phyloP scores from a whole-genome alignment of 2,329 filamentous ascomycete genomes.

The Aureobasidium namibiae region DNA sequence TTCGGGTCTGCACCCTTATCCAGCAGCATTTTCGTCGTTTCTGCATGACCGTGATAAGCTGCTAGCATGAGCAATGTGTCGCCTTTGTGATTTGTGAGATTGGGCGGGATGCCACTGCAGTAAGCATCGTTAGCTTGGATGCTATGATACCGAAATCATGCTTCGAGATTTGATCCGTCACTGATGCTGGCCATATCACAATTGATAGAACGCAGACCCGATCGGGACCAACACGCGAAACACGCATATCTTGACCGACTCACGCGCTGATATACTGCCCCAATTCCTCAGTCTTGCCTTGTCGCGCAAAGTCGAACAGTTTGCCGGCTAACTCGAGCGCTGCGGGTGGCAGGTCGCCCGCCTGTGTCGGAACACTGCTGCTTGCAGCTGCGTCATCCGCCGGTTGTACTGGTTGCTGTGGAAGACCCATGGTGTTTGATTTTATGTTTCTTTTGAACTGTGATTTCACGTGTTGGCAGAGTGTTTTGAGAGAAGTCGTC shows the following conservation, averaged over 20 bases:
- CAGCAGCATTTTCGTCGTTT: constrained; percentile 53
- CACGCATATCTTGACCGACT: neutral
- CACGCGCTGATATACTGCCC: constrained; percentile 51
- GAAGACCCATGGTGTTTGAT: constrained; percentile 11
- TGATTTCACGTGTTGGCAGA: neutral
- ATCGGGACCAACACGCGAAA: neutral
- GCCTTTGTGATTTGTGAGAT: constrained; percentile 65
- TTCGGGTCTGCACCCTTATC: constrained; percentile 59
- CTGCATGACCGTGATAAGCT: constrained; percentile 58
- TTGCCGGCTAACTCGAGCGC: constrained; percentile 57
- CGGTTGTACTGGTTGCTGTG: constrained; percentile 11
- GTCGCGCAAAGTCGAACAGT: constrained; percentile 59
- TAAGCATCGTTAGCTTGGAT: neutral
- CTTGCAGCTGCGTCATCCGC: neutral
- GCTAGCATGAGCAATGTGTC: constrained; percentile 70
- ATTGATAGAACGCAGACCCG: no score
- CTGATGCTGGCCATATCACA: neutral
- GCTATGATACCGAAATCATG: neutral
- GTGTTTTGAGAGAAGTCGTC: neutral
- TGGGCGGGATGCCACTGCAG: constrained; percentile 50
- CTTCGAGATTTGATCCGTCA: neutral
- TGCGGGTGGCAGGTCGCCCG: constrained; percentile 47
- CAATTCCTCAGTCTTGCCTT: constrained; percentile 51
- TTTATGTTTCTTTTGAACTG: neutral
- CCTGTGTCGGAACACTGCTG: constrained; percentile 5